Conservation (phyloP, 805 yeast genomes). For the Metschnikowia kofuensis region DNA sequence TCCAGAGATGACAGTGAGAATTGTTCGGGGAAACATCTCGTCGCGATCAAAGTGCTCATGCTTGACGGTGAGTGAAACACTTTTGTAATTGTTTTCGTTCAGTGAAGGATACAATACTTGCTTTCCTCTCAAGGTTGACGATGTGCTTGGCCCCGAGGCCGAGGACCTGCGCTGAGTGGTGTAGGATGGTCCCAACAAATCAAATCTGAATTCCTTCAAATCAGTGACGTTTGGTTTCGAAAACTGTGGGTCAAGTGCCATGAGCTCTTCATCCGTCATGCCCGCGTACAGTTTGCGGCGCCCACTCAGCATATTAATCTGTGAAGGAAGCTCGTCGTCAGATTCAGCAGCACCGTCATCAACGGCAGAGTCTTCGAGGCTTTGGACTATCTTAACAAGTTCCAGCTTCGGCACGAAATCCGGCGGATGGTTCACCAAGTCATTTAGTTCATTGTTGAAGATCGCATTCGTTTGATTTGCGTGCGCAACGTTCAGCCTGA, state of each 20-base stretch:
- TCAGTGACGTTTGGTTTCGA: slow-evolving; percentile 37
- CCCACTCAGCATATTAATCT: slow-evolving; percentile 1
- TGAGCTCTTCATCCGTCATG: slow-evolving; percentile 52
- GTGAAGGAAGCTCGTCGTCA: slow-evolving; percentile 6
- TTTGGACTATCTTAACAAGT: slow-evolving; percentile 10
- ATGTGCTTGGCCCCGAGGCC: neutral
- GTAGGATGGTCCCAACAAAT: slow-evolving; percentile 24
- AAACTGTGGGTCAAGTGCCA: slow-evolving; percentile 54
- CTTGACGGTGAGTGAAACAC: slow-evolving; percentile 42
- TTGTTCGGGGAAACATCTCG: slow-evolving; percentile 22
- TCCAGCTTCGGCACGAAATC: slow-evolving; percentile 17
- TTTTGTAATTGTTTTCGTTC: slow-evolving; percentile 42
- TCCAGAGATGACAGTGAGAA: slow-evolving; percentile 38
- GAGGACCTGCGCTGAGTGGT: slow-evolving; percentile 11
- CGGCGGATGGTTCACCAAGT: slow-evolving; percentile 15
- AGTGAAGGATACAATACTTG: slow-evolving; percentile 26
- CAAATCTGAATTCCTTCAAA: slow-evolving; percentile 45
- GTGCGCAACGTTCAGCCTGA: slow-evolving; percentile 16
- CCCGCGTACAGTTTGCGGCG: slow-evolving; percentile 47
- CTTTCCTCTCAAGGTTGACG: slow-evolving; percentile 8
- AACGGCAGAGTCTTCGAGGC: neutral
- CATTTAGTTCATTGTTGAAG: slow-evolving; percentile 21
- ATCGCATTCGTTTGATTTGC: slow-evolving; percentile 14
- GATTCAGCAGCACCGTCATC: neutral
- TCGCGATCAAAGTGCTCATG: slow-evolving; percentile 37